Evolutionary conservation across 345 rosid genomes (phyloP).

Genomic region (Euphorbia lathyris): DNA sequence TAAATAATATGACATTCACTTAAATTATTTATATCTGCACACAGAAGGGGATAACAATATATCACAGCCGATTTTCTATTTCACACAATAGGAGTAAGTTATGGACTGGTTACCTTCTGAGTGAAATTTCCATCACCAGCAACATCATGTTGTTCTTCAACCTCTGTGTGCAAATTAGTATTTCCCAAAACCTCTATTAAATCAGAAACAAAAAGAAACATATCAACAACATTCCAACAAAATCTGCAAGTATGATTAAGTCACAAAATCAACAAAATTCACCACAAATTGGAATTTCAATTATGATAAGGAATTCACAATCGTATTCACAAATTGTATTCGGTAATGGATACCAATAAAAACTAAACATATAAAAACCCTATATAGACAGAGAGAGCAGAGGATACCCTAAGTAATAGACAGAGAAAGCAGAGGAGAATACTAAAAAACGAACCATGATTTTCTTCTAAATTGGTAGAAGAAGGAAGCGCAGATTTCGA

Average conservation of each 20-base stretch:
- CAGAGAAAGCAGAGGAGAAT: neutral
- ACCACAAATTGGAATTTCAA: too few relatives aligned
- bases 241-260: neutral
- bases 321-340: too few relatives aligned
- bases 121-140: conserved; percentile 21
- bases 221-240: neutral
- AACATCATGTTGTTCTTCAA: conserved; percentile 24
- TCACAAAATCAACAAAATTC: neutral
- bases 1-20: neutral
- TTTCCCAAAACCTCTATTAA: conserved; percentile 14
- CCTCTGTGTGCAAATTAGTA: conserved; percentile 28
- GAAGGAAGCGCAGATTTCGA: conserved; percentile 41
- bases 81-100: neutral
- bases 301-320: too few relatives aligned
- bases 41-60: too few relatives aligned
- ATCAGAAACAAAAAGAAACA: neutral
- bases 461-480: conserved; percentile 17
- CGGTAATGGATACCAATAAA: conserved; percentile 1
- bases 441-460: conserved; percentile 34
- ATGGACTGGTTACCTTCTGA: conserved; percentile 32
- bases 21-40: neutral
- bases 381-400: neutral
- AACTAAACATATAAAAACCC: conserved; percentile 25
- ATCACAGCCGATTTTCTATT: neutral
- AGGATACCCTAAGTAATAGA: neutral